Evolutionary conservation across 2,329 filamentous ascomycete species (phyloP), one percentile per base, ranked within the genome.

Genomic region (Tolypocladium paradoxum): DNA sequence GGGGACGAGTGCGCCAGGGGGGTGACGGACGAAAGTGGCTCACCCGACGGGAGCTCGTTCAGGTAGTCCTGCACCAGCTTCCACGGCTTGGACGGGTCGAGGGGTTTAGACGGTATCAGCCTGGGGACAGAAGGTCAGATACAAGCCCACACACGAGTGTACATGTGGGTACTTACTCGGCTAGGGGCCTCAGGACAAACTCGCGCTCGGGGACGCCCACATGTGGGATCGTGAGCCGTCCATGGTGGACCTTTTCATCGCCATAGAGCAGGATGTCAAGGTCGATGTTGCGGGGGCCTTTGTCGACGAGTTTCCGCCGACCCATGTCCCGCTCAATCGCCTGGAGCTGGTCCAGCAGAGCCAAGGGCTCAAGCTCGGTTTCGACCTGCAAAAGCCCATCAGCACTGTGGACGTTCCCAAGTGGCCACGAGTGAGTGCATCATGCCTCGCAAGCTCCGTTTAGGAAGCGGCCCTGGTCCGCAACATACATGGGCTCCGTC

Each of bases 401-500:
- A 46, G 27, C 24, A n/a, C 16, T 31, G 4, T 22, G 20, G 2
- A 45, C 16, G 27, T 7, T 2, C 29, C 12, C 27, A 27, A 37
- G 36, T 22, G 48, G 6, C 24, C 9, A 43, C 24, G 22, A 5
- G 35, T 27, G 35, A 31, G 6, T 5, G 27, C 12, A 47, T 53
- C 27, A n/a, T 31, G 95, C 90, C 83, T 95, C 88, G 68, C 90
- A 96, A 54, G 85, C 91, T 22, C 90, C 93, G 66, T 99, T 99
- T 48, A 96, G 74, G 65, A 99, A 99, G 33, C 82, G 81, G 57
- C 84, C 84, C 68, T 99, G 93, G 57, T 96, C 87, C 57, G 87
- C 74, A 58, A 96, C 87, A 69, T 99, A 99, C 93, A 99, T 99
- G 24, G 93, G 90, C 61, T 89, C 84, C 4, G 92, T 99, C 73